These are phyloP conservation scores for Rhodotorula sp. DNA, from an alignment of 1,284 basidiomycete genomes.

Conservation along the genomic window DNA sequence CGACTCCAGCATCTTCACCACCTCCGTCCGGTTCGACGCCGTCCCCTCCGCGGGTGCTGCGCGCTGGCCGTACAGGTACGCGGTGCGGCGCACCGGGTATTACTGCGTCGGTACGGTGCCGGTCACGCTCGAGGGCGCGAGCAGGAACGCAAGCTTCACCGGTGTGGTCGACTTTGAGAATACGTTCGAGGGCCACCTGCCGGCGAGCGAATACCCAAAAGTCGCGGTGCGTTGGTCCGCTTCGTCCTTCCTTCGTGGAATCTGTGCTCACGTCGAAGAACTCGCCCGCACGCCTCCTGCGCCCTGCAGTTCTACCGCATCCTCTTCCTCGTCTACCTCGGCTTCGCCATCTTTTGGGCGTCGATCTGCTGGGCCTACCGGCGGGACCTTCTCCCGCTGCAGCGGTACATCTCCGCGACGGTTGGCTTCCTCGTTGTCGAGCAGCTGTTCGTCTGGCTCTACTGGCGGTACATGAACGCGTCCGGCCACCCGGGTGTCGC, in stretches of 20 bases:
- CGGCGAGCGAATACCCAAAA: conserved; percentile 97
- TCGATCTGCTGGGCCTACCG: conserved; percentile 76
- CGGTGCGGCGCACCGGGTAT: conserved; percentile 85
- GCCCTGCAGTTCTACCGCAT: conserved; percentile 75
- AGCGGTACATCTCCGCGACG: conserved; percentile 93
- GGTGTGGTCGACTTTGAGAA: conserved; percentile 86
- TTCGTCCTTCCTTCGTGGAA: background rate
- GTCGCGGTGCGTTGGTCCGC: conserved; percentile 68
- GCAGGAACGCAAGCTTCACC: conserved; percentile 58
- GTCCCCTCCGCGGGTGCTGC: conserved; percentile 38
- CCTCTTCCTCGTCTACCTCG: conserved; percentile 75
- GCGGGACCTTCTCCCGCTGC: conserved; percentile 79
- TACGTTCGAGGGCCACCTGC: conserved; percentile 81
- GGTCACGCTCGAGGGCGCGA: conserved; percentile 27
- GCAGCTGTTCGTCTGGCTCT: conserved; percentile 87
- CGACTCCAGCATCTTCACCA: conserved; percentile 60
- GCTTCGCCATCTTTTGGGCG: conserved; percentile 73
- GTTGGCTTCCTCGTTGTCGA: conserved; percentile 87
- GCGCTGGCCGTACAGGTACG: conserved; percentile 57
- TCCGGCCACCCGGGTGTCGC: conserved; percentile 70
- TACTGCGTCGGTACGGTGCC: conserved; percentile 80
- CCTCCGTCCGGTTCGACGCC: conserved; percentile 51
- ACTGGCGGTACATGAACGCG: conserved; percentile 86
- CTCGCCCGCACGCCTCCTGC: background rate
- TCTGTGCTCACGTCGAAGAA: background rate